Base-by-base conservation (phyloP, 805 yeast species). In the Scheffersomyces lignosus region DNA sequence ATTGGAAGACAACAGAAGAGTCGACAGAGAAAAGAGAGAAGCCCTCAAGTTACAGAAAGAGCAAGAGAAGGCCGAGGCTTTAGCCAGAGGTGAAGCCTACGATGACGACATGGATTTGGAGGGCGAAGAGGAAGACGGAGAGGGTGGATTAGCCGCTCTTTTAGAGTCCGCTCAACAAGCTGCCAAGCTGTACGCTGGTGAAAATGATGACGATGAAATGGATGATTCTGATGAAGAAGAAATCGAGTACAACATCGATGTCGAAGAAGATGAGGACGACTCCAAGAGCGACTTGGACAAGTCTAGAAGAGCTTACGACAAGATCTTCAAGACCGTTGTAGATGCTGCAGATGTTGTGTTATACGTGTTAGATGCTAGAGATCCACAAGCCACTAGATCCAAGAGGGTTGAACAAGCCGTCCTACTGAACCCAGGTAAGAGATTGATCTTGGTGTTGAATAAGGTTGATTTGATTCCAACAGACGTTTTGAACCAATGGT, bases 331-430 rank as follows among this genome's bases (percentile, higher is more conserved):
- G 63, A 75, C 89, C 12, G 97, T 93, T 25, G 90, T 93, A 15
- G 97, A 89, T 43, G 84, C 89, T 15, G 73, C 97, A 2, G 99
- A 91, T 59, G 96, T 91, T 37, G 72, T 91, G 14, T 71, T 90
- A 38, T 91, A 93, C 56, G 96, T 91, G n/a, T 69, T 91, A 55
- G 99, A 91, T 65, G 96, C 99, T 1, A 82, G 99, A 63, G 96
- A 93, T 63, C 99, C 99, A 37, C 96, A 87, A 62, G 82, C 88
- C 14, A 91, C 98, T 3, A 80, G 99, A 56, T 89, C 97, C 6
- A 80, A 81, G 58, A 87, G 80, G 57, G 90, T 93, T 28, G 99
- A 93, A 70, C 85, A 87, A 58, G 87, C 95, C 3, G 88, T 93
- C 31, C 66, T 90, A 42, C 83, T 82, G 54, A 77, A 80, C 50